These are phyloP conservation scores for Sporothrix humicola DNA, from an alignment of 2,329 filamentous ascomycete genomes.

Conservation along the genomic window DNA sequence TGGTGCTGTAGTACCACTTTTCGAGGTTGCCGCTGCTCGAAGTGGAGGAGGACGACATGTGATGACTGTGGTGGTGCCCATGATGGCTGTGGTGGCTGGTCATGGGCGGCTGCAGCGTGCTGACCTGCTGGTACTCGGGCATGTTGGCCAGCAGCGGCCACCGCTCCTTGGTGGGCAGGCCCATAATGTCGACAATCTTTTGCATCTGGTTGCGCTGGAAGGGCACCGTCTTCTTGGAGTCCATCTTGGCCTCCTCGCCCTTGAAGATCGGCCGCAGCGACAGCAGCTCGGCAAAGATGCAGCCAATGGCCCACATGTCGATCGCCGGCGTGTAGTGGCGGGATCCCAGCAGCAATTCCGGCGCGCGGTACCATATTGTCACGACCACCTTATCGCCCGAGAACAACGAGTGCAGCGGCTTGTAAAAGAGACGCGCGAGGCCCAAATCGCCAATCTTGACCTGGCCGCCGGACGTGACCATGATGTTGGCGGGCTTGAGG, in stretches of 20 bases:
- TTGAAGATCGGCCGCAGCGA: conserved; percentile 95
- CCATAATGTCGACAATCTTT: conserved; percentile 97
- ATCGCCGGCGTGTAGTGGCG: conserved; percentile 97
- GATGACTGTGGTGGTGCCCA: conserved; percentile 30
- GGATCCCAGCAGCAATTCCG: conserved; percentile 87
- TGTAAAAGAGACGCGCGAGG: conserved; percentile 89
- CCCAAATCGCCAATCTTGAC: conserved; percentile 96
- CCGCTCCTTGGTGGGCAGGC: conserved; percentile 82
- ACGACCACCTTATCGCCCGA: conserved; percentile 97
- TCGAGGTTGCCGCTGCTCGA: conserved; percentile 62
- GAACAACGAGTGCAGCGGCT: conserved; percentile 89
- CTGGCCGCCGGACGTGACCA: conserved; percentile 88
- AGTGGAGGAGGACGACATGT: conserved; percentile 25
- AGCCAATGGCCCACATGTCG: conserved; percentile 96
- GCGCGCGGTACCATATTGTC: conserved; percentile 98
- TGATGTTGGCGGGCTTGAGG: conserved; percentile 97
- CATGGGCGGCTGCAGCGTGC: conserved; percentile 56
- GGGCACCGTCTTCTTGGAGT: conserved; percentile 94
- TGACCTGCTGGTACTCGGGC: conserved; percentile 82
- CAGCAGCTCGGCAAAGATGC: conserved; percentile 94
- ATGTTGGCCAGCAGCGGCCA: conserved; percentile 86
- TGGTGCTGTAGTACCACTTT: conserved; percentile 77
- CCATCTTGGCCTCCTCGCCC: conserved; percentile 98
- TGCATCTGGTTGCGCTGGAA: conserved; percentile 99
- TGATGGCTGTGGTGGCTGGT: conserved; percentile 48